Percentiles rank a stretch among this genome's conserved stretches.
phyloP scores from a whole-genome alignment of 805 yeast species.

The Lipomyces spencermartinsiae region DNA sequence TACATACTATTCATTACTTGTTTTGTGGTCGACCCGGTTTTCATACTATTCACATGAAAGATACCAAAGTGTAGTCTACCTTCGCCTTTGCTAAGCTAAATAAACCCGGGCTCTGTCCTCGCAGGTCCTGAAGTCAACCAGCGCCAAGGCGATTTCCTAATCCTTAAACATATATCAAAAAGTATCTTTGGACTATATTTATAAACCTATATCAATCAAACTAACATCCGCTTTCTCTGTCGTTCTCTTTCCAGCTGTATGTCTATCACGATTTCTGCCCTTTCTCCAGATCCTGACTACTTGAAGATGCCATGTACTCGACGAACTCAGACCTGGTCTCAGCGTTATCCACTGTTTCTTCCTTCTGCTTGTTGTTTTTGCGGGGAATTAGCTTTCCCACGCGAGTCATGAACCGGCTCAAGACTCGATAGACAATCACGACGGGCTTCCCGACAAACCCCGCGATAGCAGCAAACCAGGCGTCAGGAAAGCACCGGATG shows the following conservation, averaged over 20 bases:
- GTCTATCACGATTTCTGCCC: background rate
- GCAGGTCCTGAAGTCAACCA: no score
- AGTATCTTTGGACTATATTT: no score
- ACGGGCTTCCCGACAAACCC: slow-evolving; percentile 6
- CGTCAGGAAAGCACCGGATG: slow-evolving; percentile 82
- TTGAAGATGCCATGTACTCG: background rate
- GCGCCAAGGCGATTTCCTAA: no score
- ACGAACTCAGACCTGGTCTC: background rate
- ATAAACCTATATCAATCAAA: background rate
- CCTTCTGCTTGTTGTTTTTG: slow-evolving; percentile 4
- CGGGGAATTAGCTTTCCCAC: background rate
- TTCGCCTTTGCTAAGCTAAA: no score
- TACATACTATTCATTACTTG: background rate
- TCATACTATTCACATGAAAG: background rate
- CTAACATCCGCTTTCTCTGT: background rate
- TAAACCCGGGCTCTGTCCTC: no score
- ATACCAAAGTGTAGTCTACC: background rate
- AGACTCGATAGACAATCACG: slow-evolving; percentile 3
- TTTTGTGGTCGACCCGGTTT: background rate
- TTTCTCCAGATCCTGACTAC: slow-evolving; percentile 2
- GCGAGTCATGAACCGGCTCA: background rate
- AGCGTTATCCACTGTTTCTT: background rate
- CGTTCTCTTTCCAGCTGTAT: background rate
- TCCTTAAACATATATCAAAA: background rate
- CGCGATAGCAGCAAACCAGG: background rate